A percentile compares a stretch with the other conserved stretches of the same genome.
Evolutionary conservation across 2,329 filamentous ascomycete genomes (phyloP).

Genomic region (Neophaeococcomyces mojaviensis): DNA sequence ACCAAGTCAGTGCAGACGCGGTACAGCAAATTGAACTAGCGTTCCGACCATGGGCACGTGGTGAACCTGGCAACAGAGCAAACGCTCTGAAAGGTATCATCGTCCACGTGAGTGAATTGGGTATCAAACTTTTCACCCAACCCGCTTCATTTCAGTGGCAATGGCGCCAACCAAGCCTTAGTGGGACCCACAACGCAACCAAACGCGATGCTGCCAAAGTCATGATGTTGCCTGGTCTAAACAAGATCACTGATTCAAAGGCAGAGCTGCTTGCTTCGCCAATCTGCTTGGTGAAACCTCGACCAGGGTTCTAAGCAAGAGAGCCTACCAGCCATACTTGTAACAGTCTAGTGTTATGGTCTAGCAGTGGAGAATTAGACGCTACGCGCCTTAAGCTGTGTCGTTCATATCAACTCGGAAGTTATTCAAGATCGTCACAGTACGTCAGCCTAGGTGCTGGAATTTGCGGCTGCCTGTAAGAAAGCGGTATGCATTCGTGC

Average conservation of each 20-base stretch:
- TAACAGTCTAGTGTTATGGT: no score
- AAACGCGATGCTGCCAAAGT: neutral
- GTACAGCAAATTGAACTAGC: conserved; percentile 1
- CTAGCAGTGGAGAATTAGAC: no score
- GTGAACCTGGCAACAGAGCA: neutral
- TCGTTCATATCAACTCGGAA: neutral
- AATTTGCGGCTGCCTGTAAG: no score
- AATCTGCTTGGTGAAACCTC: conserved; percentile 4
- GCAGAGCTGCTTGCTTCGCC: neutral
- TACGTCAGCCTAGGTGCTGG: no score
- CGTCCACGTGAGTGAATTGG: conserved; percentile 2
- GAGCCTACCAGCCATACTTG: no score
- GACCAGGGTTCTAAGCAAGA: no score
- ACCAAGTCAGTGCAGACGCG: neutral
- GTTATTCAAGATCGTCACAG: neutral
- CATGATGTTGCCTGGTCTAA: conserved; percentile 1
- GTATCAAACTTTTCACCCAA: conserved; percentile 3
- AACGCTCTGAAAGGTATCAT: neutral
- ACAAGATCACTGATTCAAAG: conserved; percentile 4
- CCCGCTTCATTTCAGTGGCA: conserved; percentile 5
- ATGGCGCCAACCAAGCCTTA: neutral
- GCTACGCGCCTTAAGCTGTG: no score
- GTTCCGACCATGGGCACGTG: conserved; percentile 6
- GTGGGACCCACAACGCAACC: neutral
- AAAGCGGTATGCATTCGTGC: no score